Percentiles rank a stretch among this genome's conserved stretches.
phyloP scores from a whole-genome alignment of 495 filamentous ascomycete genomes.

The Pseudomonodictys pantanalensis region DNA sequence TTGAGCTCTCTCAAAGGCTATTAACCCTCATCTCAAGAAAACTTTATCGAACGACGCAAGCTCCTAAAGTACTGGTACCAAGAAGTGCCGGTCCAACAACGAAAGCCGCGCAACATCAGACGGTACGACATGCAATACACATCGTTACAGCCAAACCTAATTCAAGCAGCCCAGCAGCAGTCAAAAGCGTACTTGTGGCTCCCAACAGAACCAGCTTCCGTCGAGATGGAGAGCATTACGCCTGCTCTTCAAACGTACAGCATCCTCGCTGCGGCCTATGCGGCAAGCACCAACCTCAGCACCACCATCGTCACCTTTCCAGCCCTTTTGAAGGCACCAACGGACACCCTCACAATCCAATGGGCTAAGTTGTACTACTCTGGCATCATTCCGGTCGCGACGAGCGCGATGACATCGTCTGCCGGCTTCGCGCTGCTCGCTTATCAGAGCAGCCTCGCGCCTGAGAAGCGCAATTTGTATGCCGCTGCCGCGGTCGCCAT shows the following conservation, averaged over 20 bases:
- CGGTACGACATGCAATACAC: no score
- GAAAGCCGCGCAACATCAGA: no score
- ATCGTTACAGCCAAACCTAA: no score
- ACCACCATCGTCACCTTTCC: conserved; percentile 17
- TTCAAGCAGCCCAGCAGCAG: no score
- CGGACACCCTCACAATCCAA: neutral
- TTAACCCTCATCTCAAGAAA: no score
- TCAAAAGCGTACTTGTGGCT: no score
- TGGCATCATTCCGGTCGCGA: conserved; percentile 9
- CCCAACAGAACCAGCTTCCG: neutral
- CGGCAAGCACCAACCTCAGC: conserved; percentile 13
- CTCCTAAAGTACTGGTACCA: no score
- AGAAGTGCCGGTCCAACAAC: no score
- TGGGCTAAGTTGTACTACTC: conserved; percentile 5
- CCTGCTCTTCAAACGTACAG: conserved; percentile 14
- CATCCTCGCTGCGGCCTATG: conserved; percentile 9
- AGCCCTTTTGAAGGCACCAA: neutral
- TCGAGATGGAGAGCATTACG: neutral
- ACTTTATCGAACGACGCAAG: no score
- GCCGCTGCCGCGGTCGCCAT: conserved; percentile 5
- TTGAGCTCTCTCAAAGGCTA: no score
- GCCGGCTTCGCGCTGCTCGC: conserved; percentile 11
- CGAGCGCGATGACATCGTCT: conserved; percentile 9
- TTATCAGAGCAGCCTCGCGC: neutral
- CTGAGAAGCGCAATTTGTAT: conserved; percentile 8